Evolutionary conservation across 768 basidiomycete genomes (phyloP).

Genomic region (Boletus sp.): DNA sequence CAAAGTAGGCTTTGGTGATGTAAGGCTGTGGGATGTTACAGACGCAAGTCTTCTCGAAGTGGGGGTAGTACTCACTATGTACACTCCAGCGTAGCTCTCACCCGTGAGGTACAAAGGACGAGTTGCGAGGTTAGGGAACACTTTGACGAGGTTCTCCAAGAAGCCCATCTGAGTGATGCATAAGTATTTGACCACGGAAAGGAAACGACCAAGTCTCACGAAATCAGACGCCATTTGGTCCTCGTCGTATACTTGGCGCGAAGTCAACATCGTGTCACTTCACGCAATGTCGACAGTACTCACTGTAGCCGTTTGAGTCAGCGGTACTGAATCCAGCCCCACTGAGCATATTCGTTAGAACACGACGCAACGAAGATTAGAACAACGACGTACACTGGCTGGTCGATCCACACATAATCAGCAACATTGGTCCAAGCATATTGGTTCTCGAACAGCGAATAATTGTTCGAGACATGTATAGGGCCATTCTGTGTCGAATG

Average conservation of each 20-base stretch:
- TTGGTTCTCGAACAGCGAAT: constrained; percentile 47
- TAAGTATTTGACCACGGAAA: background rate
- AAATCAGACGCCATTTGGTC: constrained; percentile 61
- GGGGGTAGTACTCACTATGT: constrained; percentile 48
- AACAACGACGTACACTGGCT: constrained; percentile 51
- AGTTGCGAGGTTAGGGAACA: constrained; percentile 66
- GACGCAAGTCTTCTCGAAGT: background rate
- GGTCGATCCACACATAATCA: constrained; percentile 74
- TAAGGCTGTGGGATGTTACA: constrained; percentile 51
- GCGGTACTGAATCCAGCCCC: constrained; percentile 66
- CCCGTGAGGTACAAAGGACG: constrained; percentile 70
- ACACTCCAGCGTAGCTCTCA: constrained; percentile 75
- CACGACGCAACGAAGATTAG: background rate
- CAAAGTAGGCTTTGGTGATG: constrained; percentile 71
- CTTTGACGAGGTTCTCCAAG: constrained; percentile 65
- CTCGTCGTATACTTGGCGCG: constrained; percentile 50
- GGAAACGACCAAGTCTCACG: constrained; percentile 29
- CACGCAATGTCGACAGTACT: constrained; percentile 8
- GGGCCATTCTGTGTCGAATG: constrained; percentile 60
- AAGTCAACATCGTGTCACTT: background rate
- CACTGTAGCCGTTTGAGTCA: constrained; percentile 60
- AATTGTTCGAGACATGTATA: constrained; percentile 53
- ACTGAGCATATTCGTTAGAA: constrained; percentile 28
- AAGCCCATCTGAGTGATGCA: constrained; percentile 58
- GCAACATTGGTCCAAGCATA: constrained; percentile 59